phyloP scores from a whole-genome alignment of 371 early-diverging fungal genomes.

The Mucor circinelloides region DNA sequence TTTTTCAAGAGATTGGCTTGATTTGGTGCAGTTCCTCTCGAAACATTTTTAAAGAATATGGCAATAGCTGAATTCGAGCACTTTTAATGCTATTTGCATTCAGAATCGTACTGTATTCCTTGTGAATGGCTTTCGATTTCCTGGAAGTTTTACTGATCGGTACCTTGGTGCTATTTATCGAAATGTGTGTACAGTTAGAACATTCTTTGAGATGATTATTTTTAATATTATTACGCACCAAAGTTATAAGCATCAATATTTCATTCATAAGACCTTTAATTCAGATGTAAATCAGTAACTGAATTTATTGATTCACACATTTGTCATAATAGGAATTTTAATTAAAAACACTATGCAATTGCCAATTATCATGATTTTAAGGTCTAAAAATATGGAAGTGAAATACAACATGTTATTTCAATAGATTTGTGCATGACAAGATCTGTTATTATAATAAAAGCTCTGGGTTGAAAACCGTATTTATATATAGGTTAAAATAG shows the following conservation, averaged over 20 bases:
- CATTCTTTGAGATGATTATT: neutral
- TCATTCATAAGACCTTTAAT: neutral
- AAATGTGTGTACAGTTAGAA: no score
- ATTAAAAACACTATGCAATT: neutral
- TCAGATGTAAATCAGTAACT: neutral
- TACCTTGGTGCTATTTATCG: neutral
- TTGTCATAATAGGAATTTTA: neutral
- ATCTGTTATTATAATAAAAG: no score
- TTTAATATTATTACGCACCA: neutral
- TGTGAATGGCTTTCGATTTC: neutral
- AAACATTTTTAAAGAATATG: neutral
- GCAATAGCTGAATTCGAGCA: neutral
- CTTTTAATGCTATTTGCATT: neutral
- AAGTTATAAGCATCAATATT: neutral
- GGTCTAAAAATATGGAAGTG: neutral
- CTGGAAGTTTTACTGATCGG: neutral
- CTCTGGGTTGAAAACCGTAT: neutral
- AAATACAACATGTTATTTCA: neutral
- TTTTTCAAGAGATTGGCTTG: neutral
- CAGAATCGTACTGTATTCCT: neutral
- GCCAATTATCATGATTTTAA: neutral
- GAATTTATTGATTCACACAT: neutral
- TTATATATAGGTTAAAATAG: neutral
- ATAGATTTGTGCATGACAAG: neutral
- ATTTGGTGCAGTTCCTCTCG: neutral